Evolutionary conservation across 768 basidiomycete species (phyloP), one percentile per base, ranked within the genome.

Genomic region (Russula griseocarnosa): DNA sequence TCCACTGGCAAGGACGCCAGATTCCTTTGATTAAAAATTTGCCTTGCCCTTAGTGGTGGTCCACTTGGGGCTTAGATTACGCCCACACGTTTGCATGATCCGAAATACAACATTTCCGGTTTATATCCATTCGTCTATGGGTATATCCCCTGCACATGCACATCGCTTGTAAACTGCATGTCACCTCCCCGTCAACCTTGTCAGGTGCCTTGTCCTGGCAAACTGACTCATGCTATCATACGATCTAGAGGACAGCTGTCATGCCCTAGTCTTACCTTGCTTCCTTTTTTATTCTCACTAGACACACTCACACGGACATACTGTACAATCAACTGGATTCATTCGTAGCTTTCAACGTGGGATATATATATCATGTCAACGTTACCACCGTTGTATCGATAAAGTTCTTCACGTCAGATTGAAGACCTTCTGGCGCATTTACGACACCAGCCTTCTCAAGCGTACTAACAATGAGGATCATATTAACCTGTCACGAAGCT

Each of bases 381-480:
- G 36, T 62, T 9, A 38, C 62, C 18, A 66, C 57, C 14, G 49
- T 32, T 28, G 49, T 57, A 57, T 66, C 68, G 42, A 66, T 58
- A 52, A 69, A 67, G 54, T 52, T 30, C 34, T 53, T 59, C 6
- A 65, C 34, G 24, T 70, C 65, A 20, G 64, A 69, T 34, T 28
- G 86, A 2, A 82, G 85, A 9, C 79, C 81, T 44, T 78, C 79
- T 13, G 83, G 80, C 13, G 74, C 73, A 67, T 81, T 82, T 53
- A 93, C 81, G 11, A 88, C 89, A 7, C 90, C 88, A 5, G 92
- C 91, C 70, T 86, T 83, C 70, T 86, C 82, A 24, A 95, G 81
- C 22, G 87, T 79, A 55, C 92, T 93, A 60, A 66, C 54, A 30
- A 30, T 56, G 44, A 47, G 59, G 16, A 50, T 22, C 38, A n/a